Percentiles rank a stretch among this genome's conserved stretches.
Conservation (phyloP, 2,329 filamentous ascomycete genomes). For the Zymoseptoria passerinii region DNA sequence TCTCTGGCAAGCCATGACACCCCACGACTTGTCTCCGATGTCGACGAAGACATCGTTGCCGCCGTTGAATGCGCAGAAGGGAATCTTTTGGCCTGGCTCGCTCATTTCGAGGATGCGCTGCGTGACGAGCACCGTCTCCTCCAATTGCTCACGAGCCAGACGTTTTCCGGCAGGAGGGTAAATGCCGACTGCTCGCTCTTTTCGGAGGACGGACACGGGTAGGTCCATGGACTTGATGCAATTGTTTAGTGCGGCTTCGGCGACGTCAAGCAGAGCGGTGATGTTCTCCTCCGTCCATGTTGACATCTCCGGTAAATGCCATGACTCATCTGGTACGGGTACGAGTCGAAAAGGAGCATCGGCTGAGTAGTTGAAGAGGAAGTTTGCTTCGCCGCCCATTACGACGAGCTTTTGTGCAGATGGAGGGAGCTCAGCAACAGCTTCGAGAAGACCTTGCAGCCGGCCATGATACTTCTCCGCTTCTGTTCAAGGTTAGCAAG, state of each 20-base stretch:
- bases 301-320: conserved; percentile 72
- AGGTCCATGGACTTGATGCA: conserved; percentile 73
- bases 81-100: conserved; percentile 58
- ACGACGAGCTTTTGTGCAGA: conserved; percentile 77
- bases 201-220: conserved; percentile 71
- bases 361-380: conserved; percentile 72
- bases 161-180: conserved; percentile 30
- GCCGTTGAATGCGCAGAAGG: conserved; percentile 97
- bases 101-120: conserved; percentile 87
- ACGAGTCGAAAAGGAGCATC: conserved; percentile 58
- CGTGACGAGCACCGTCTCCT: conserved; percentile 90
- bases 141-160: conserved; percentile 78
- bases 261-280: conserved; percentile 72
- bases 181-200: conserved; percentile 61
- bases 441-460: conserved; percentile 77
- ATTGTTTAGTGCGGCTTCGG: conserved; percentile 73
- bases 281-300: conserved; percentile 72
- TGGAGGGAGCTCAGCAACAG: conserved; percentile 48
- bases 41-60: conserved; percentile 97
- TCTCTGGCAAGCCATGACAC: conserved; percentile 82
- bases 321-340: conserved; percentile 55
- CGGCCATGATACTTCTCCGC: conserved; percentile 78
- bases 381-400: conserved; percentile 94
- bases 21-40: conserved; percentile 96
- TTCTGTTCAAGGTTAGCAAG: conserved; percentile 34